Base-by-base conservation (phyloP, 345 rosid genomes). In the Populus nigra region DNA sequence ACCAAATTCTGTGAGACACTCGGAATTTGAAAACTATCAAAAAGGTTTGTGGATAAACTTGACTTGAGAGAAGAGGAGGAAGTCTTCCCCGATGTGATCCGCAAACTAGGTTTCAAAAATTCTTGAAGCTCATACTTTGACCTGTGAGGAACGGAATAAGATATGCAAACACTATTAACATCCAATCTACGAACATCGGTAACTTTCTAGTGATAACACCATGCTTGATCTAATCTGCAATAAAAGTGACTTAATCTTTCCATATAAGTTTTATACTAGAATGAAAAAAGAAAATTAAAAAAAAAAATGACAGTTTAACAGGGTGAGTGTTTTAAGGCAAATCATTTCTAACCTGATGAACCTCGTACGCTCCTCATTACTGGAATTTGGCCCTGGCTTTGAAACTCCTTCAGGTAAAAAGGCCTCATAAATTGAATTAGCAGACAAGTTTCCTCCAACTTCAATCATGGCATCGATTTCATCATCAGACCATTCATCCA, bases 401-500 rank as follows among this genome's bases (percentile, higher is more conserved):
- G 91, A 84, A 79, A 73, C 74, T 55, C 92, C 92, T 61, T 96
- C 97, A 6, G 99, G 95, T 74, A 94, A 74, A 87, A 84, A 87
- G 9, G 97, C 96, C 88, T 96, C 98, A 55, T 94, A 94, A 61
- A 94, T 92, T 67, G 96, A 76, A 89, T 96, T 96, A 4, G 96
- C 98, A 75, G 97, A 80, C 45, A 91, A 82, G 75, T 96, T 96
- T 72, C 99, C 99, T 71, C 98, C 99, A 49, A 96, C 94, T 89
- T 93, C 98, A 76, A 89, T 79, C 97, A 96, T 90, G 71, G 96
- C 79, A 70, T 96, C 97, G 73, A 94, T 84, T 85, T 96, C 95
- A 63, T 89, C 98, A 70, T 90, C 91, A 65, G 97, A 86, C 98
- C 99, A 96, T 3, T 96, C 99, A 90, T 96, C 99, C 85, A 96